A percentile compares a stretch with the other conserved stretches of the same genome.
These are phyloP conservation scores for Lasiosphaeriaceae sp. DNA, from an alignment of 495 filamentous ascomycete species.

Conservation along the genomic window DNA sequence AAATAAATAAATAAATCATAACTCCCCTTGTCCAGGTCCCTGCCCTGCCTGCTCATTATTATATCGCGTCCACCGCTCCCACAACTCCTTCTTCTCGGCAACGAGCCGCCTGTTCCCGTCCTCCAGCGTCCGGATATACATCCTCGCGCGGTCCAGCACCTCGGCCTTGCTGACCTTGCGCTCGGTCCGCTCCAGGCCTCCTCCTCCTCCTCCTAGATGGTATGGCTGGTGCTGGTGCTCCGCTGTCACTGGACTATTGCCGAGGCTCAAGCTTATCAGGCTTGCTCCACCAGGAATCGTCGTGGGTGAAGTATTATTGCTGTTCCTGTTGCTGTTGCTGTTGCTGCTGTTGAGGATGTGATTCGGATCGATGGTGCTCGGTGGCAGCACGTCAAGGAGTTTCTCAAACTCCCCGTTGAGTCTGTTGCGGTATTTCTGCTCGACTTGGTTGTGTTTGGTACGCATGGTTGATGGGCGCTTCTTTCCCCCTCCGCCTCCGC, in stretches of 20 bases:
- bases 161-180: conserved; percentile 28
- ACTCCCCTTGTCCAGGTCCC: too few relatives aligned
- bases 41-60: too few relatives aligned
- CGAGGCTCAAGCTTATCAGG: too few relatives aligned
- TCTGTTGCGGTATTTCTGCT: conserved; percentile 9
- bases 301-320: too few relatives aligned
- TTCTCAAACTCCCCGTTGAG: conserved; percentile 26
- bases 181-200: background rate
- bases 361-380: background rate
- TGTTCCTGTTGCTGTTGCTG: background rate
- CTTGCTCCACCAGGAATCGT: too few relatives aligned
- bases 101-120: conserved; percentile 7
- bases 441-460: conserved; percentile 8
- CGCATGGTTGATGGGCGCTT: background rate
- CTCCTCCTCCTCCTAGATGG: background rate
- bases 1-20: too few relatives aligned
- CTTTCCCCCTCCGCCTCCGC: too few relatives aligned
- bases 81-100: conserved; percentile 15
- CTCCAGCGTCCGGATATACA: conserved; percentile 23
- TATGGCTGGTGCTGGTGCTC: too few relatives aligned
- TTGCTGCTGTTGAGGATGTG: background rate
- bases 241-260: too few relatives aligned
- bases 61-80: conserved; percentile 6
- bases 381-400: conserved; percentile 26
- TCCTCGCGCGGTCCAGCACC: conserved; percentile 26